Evolutionary conservation across 164 flowering plant species (phyloP).

Genomic region (Magnolia changhungtana): DNA sequence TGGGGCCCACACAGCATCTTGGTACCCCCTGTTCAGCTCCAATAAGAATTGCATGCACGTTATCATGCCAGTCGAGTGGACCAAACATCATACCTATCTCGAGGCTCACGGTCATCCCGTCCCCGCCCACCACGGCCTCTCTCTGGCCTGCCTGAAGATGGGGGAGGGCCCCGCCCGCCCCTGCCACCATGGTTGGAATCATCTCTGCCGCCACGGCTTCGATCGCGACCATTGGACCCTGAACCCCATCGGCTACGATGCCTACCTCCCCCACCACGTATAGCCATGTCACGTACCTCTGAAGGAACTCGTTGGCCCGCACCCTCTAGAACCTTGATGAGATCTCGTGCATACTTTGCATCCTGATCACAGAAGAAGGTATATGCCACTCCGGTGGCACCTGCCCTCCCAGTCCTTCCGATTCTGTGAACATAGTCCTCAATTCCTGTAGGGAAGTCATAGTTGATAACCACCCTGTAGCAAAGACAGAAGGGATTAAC

Average conservation of each 20-base stretch:
- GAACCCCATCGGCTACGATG: conserved; percentile 45
- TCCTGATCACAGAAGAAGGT: conserved; percentile 82
- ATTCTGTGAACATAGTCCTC: conserved; percentile 96
- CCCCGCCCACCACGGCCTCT: conserved; percentile 29
- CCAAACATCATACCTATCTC: conserved; percentile 31
- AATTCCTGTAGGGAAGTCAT: conserved; percentile 88
- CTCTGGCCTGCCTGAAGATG: conserved; percentile 27
- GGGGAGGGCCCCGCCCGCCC: conserved; percentile 34
- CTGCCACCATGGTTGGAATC: conserved; percentile 44
- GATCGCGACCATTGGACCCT: conserved; percentile 42
- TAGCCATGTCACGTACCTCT: conserved; percentile 70
- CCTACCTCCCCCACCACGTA: conserved; percentile 64
- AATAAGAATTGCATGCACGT: no score
- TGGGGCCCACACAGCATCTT: background rate
- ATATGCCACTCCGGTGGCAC: conserved; percentile 81
- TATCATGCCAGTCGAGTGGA: background rate
- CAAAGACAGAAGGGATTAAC: background rate
- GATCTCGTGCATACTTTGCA: conserved; percentile 74
- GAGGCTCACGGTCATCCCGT: conserved; percentile 32
- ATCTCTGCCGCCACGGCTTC: conserved; percentile 43
- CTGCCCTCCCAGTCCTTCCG: conserved; percentile 94
- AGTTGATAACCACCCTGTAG: conserved; percentile 82
- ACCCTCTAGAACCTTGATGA: conserved; percentile 82
- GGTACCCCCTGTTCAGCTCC: no score
- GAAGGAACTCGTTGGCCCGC: conserved; percentile 80